Evolutionary conservation across 805 yeast species (phyloP).

Genomic region (Zygosaccharomyces gambellarensis): DNA sequence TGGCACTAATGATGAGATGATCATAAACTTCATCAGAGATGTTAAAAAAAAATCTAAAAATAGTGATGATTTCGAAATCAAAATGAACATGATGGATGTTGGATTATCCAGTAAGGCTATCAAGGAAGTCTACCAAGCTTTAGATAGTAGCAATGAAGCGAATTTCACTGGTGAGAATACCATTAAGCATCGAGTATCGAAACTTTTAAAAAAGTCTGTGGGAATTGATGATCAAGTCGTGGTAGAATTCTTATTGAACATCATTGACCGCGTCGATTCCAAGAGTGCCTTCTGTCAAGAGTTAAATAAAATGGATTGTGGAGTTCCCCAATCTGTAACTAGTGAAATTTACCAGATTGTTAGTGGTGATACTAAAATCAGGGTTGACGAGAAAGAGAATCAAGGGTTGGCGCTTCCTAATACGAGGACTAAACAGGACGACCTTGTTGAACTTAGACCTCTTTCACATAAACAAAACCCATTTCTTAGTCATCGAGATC

Average conservation of each 20-base stretch:
- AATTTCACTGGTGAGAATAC: background rate
- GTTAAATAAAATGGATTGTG: slow-evolving; percentile 26
- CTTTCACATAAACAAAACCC: slow-evolving; percentile 11
- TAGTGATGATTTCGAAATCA: slow-evolving; percentile 34
- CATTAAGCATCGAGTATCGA: slow-evolving; percentile 9
- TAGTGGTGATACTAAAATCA: background rate
- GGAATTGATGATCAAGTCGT: slow-evolving; percentile 21
- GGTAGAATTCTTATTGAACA: slow-evolving; percentile 21
- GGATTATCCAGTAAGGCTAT: slow-evolving; percentile 28
- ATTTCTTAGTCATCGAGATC: slow-evolving; percentile 20
- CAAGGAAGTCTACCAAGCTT: slow-evolving; percentile 10
- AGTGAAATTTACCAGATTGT: slow-evolving; percentile 10
- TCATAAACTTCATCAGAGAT: slow-evolving; percentile 45
- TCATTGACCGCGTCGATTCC: slow-evolving; percentile 13
- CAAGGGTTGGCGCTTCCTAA: slow-evolving; percentile 17
- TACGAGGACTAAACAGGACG: slow-evolving; percentile 18
- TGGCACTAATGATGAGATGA: slow-evolving; percentile 40
- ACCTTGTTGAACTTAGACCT: slow-evolving; percentile 15
- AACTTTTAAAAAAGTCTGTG: slow-evolving; percentile 14
- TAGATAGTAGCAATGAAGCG: slow-evolving; percentile 1
- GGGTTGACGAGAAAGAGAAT: slow-evolving; percentile 12
- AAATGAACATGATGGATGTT: slow-evolving; percentile 42
- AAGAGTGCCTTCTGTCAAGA: slow-evolving; percentile 11
- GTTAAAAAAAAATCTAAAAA: slow-evolving; percentile 35
- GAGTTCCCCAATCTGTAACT: slow-evolving; percentile 11